Percentiles rank a stretch among this genome's conserved stretches.
Evolutionary conservation across 1,139 yeast genomes (phyloP).

Genomic region (Trichomonascaceae sp.): DNA sequence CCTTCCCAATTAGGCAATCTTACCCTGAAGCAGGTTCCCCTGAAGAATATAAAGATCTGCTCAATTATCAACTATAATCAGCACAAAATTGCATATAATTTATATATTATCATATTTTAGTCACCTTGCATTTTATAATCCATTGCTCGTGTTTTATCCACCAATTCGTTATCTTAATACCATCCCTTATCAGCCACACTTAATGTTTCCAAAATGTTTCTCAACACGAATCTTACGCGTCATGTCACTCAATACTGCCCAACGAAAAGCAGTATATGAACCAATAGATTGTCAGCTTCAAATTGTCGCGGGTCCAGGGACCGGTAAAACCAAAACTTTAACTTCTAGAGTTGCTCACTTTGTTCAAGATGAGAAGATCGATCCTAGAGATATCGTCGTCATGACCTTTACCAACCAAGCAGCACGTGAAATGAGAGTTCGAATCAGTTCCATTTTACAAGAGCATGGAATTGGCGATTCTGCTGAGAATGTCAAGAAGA

Average conservation of each 20-base stretch:
- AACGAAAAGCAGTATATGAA: constrained; percentile 54
- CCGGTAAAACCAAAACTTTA: constrained; percentile 71
- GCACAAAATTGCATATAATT: not conserved
- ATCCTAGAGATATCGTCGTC: constrained; percentile 62
- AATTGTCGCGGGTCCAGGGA: constrained; percentile 90
- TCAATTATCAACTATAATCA: not conserved
- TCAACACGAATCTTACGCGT: not conserved
- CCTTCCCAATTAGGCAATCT: not conserved
- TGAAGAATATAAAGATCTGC: not conserved
- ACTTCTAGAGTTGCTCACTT: constrained; percentile 73
- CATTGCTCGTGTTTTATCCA: too few relatives aligned
- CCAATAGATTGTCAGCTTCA: constrained; percentile 53
- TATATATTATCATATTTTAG: not conserved
- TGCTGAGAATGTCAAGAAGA: constrained; percentile 32
- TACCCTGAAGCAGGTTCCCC: not conserved
- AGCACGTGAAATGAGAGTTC: constrained; percentile 70
- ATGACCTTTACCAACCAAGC: constrained; percentile 92
- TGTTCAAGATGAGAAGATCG: constrained; percentile 39
- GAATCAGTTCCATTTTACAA: constrained; percentile 37
- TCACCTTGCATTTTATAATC: not conserved
- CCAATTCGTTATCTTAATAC: too few relatives aligned
- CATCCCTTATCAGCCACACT: not conserved
- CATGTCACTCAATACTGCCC: constrained; percentile 47
- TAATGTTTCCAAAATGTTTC: not conserved
- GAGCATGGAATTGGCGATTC: not conserved